phyloP scores from a whole-genome alignment of 225 moss, liverwort and hornwort genomes.

The Thuidium tamariscinum region DNA sequence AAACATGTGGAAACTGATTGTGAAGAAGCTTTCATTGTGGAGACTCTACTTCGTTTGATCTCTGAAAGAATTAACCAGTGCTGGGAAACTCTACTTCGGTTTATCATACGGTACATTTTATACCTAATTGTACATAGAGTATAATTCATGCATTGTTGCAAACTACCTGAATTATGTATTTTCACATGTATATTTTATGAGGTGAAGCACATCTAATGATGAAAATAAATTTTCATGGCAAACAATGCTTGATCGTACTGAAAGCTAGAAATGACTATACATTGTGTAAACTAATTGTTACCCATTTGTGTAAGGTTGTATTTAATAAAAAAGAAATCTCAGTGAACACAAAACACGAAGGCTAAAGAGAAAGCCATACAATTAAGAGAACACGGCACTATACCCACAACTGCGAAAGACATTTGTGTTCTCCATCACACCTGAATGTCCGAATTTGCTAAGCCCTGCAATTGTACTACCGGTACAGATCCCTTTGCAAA shows the following conservation, averaged over 20 bases:
- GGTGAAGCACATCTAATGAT: neutral
- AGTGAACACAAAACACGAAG: too few species aligned
- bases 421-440: too few species aligned
- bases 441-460: neutral
- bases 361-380: too few species aligned
- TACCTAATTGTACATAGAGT: neutral
- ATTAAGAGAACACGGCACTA: too few species aligned
- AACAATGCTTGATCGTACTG: neutral
- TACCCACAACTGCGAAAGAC: too few species aligned
- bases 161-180: neutral
- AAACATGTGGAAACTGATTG: neutral
- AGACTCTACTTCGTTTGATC: neutral
- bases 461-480: neutral
- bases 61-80: too few species aligned
- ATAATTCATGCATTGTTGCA: neutral
- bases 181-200: neutral
- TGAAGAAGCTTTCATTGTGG: neutral
- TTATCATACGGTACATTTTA: neutral
- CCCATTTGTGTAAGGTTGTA: neutral
- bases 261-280: neutral
- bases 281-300: neutral
- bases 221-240: neutral
- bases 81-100: too few species aligned
- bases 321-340: too few species aligned
- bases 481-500: fast-evolving